Evolutionary conservation across 352 stramenopile species (phyloP), one percentile per base, ranked within the genome.

Genomic region (Phytophthora melonis): DNA sequence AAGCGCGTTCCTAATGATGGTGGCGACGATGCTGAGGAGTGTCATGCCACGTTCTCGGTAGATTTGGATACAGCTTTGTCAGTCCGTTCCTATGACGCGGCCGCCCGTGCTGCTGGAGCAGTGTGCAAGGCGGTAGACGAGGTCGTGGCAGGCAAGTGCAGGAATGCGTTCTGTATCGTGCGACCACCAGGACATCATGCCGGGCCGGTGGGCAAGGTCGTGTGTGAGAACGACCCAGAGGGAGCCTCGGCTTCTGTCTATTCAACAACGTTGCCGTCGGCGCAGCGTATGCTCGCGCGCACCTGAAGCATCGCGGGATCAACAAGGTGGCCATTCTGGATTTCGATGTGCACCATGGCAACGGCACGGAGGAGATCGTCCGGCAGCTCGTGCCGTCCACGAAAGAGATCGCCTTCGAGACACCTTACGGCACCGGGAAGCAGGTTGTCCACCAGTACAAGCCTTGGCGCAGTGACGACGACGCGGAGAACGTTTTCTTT

Each of bases 271-370:
- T 99, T 49, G 97, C 97, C 16, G 97, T 99, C 66, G 98, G 92
- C 43, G 98, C 97, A 27, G 95, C 97, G 1, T 99, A 99, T 79
- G 98, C 97, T 32, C 87, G 95, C 47, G 93, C 84, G 36, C 92
- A 98, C 77, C 97, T 98, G 66, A 93, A 97, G 61, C 89, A 93
- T 65, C 80, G 91, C 56, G 93, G 93, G 2, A 96, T 99, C 54
- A 77, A 97, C 60, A 94, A 93, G 60, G 87, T 99, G 52, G 97
- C 97, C 4, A 99, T 99, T 70, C 76, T 99, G 49, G 98, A 99
- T 73, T 99, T 99, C 88, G 98, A 99, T 80, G 97, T 99, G 25
- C 98, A 99, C 75, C 97, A 99, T 76, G 92, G 98, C 54, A 99
- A 99, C 83, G 98, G 98, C 16, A 99, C 98, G 0, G 97, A 99